A percentile compares a stretch with the other conserved stretches of the same genome.
Conservation (phyloP, 2,329 filamentous ascomycete genomes). For the Xenosphaeropsis pyriputrescens region DNA sequence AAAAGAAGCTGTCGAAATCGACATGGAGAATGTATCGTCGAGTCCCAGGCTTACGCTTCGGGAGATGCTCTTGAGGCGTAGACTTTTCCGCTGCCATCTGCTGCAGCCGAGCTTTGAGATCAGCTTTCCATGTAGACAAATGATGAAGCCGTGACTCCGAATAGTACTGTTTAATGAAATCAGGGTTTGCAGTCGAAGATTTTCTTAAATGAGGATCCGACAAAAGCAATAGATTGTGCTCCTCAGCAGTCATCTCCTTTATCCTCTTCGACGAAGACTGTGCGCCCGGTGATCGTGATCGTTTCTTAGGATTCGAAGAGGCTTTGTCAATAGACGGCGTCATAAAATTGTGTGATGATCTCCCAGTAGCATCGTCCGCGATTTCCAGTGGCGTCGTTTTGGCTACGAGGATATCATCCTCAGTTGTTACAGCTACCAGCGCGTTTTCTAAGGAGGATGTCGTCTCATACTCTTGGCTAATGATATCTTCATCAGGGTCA, state of each 20-base stretch:
- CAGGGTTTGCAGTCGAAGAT: slow-evolving; percentile 81
- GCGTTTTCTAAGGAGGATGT: slow-evolving; percentile 18
- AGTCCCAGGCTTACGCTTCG: slow-evolving; percentile 41
- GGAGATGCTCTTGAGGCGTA: slow-evolving; percentile 26
- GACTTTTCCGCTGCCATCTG: slow-evolving; percentile 58
- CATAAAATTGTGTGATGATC: too few relatives aligned
- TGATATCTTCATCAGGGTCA: slow-evolving; percentile 9
- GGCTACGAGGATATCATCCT: neutral
- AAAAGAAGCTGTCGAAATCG: slow-evolving; percentile 98
- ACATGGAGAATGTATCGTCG: slow-evolving; percentile 85
- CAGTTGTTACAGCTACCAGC: slow-evolving; percentile 2
- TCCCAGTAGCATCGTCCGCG: neutral
- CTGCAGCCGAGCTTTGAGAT: slow-evolving; percentile 81
- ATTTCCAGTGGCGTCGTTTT: neutral
- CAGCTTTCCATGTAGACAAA: slow-evolving; percentile 90
- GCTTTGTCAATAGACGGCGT: too few relatives aligned
- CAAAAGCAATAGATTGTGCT: slow-evolving; percentile 78
- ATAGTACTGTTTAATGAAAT: slow-evolving; percentile 90
- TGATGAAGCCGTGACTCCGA: slow-evolving; percentile 91
- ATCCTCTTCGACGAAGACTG: slow-evolving; percentile 8
- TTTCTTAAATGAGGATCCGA: slow-evolving; percentile 76
- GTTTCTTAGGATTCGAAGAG: neutral
- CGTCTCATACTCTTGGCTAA: slow-evolving; percentile 6
- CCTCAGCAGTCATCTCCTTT: slow-evolving; percentile 59
- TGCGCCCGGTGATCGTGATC: neutral